Evolutionary conservation across 2,329 filamentous ascomycete species (phyloP).

Genomic region (Botryotinia narcissicola): DNA sequence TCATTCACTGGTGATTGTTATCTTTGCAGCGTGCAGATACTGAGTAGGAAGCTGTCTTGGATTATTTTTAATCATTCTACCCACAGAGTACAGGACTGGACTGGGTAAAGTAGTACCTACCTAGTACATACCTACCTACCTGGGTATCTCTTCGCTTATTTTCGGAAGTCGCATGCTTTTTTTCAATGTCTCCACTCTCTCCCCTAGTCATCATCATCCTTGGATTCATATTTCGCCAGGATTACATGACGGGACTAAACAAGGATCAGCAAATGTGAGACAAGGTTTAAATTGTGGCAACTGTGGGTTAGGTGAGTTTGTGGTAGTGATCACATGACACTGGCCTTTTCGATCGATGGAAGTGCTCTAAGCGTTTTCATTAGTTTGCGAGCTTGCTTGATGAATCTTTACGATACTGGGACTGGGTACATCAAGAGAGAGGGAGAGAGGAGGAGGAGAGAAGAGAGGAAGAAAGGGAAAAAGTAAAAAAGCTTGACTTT

Average conservation of each 20-base stretch:
- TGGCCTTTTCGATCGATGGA: accelerated
- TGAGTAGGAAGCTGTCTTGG: no score
- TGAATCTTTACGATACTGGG: no score
- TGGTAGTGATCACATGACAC: neutral
- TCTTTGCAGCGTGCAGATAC: no score
- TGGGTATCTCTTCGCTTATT: neutral
- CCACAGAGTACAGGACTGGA: no score
- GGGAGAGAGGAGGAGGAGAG: neutral
- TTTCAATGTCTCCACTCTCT: neutral
- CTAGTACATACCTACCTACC: neutral
- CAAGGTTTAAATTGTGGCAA: neutral
- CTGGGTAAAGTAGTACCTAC: no score
- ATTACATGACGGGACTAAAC: neutral
- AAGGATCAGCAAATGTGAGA: neutral
- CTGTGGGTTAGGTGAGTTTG: slow-evolving; percentile 3
- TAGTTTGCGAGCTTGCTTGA: neutral
- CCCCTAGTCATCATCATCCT: neutral
- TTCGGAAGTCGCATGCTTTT: neutral
- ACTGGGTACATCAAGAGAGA: no score
- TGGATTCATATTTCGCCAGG: neutral
- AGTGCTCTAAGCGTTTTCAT: neutral
- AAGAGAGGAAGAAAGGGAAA: neutral
- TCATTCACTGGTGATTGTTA: neutral
- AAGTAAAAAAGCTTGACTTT: neutral
- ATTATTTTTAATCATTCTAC: neutral